Percentiles rank a stretch among this genome's conserved stretches.
Conservation (phyloP, 2,329 filamentous ascomycete species). For the Thermoascus crustaceus region DNA sequence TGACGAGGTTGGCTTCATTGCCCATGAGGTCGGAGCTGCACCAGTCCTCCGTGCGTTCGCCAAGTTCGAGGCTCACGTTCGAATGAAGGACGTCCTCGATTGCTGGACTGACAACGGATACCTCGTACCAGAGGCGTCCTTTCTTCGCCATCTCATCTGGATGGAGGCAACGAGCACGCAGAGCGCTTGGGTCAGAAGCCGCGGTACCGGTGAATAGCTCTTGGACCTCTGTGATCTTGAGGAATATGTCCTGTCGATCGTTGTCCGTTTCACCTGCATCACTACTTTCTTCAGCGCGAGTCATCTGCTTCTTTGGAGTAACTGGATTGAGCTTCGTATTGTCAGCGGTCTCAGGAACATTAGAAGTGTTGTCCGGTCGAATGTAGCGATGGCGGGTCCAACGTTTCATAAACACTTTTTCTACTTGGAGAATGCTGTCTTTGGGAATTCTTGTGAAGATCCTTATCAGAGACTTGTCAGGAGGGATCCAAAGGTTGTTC, state of each 20-base stretch:
- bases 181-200: conserved; percentile 13
- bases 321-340: background rate
- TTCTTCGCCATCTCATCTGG: conserved; percentile 22
- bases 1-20: conserved; percentile 12
- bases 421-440: conserved; percentile 17
- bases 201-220: conserved; percentile 21
- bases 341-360: background rate
- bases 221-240: conserved; percentile 33
- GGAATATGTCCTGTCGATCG: conserved; percentile 17
- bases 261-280: conserved; percentile 9
- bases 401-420: conserved; percentile 28
- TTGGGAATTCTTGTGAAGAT: conserved; percentile 21
- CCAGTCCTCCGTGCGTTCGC: conserved; percentile 26
- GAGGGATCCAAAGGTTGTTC: conserved; percentile 26
- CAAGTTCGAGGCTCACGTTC: conserved; percentile 27
- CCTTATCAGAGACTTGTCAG: conserved; percentile 16
- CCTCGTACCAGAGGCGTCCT: conserved; percentile 32
- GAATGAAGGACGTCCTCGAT: conserved; percentile 26
- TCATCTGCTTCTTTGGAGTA: background rate
- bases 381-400: conserved; percentile 23
- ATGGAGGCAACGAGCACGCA: conserved; percentile 20
- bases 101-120: conserved; percentile 27
- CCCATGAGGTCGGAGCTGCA: conserved; percentile 22
- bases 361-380: conserved; percentile 3
- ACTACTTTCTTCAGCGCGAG: background rate